Percentiles rank a stretch among this genome's conserved stretches.
phyloP scores from a whole-genome alignment of 192 early-diverging fungal species.

The Chytriomyces confervae region DNA sequence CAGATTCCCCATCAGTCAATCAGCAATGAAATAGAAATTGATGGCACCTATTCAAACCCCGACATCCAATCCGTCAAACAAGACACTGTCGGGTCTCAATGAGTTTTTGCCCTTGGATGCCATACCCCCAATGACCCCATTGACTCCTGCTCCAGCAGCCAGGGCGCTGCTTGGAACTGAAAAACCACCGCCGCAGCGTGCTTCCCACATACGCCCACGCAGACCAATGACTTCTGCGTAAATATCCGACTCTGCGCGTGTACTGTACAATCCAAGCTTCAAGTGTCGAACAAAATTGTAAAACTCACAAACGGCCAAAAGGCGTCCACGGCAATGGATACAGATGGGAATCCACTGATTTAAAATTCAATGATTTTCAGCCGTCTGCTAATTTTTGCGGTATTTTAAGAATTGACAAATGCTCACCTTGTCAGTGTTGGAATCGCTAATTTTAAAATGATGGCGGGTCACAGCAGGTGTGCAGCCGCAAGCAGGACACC shows the following conservation, averaged over 20 bases:
- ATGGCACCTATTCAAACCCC: no score
- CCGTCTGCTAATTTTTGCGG: conserved; percentile 32
- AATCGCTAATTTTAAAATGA: conserved; percentile 54
- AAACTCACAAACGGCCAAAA: conserved; percentile 95
- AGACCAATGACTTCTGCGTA: conserved; percentile 84
- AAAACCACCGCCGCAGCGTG: conserved; percentile 49
- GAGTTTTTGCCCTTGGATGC: neutral
- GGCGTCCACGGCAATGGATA: conserved; percentile 83
- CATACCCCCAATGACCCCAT: neutral
- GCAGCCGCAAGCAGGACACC: conserved; percentile 21
- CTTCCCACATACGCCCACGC: conserved; percentile 91
- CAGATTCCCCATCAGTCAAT: no score
- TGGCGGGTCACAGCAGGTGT: conserved; percentile 18
- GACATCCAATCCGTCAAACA: conserved; percentile 13
- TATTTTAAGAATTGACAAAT: conserved; percentile 44
- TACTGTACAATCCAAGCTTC: conserved; percentile 85
- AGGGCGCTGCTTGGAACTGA: neutral
- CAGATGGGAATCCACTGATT: conserved; percentile 55
- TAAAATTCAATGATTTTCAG: conserved; percentile 45
- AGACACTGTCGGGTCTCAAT: conserved; percentile 30
- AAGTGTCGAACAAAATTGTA: conserved; percentile 93
- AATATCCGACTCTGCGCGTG: conserved; percentile 74
- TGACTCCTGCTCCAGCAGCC: neutral
- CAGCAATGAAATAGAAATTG: no score
- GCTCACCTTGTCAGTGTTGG: neutral